phyloP scores from a whole-genome alignment of 805 yeast species.

The Cyberlindnera americana region DNA sequence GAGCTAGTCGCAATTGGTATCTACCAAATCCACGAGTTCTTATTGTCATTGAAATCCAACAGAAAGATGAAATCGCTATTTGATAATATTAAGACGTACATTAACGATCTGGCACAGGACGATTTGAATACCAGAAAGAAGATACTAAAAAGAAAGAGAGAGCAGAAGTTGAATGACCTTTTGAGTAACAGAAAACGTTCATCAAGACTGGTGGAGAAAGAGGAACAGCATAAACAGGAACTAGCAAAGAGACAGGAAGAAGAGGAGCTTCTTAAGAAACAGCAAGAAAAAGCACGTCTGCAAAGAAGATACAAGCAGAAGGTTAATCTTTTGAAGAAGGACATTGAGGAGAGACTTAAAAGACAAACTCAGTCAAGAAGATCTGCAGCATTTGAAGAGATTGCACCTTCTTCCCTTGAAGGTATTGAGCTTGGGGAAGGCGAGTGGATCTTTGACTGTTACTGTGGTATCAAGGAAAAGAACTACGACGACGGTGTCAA shows the following conservation, averaged over 20 bases:
- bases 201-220: constrained; percentile 67
- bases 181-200: constrained; percentile 71
- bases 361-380: constrained; percentile 23
- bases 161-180: constrained; percentile 57
- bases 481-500: constrained; percentile 36
- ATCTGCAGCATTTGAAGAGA: constrained; percentile 28
- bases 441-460: constrained; percentile 37
- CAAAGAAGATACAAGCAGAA: constrained; percentile 28
- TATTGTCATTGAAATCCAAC: constrained; percentile 27
- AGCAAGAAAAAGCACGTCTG: constrained; percentile 35
- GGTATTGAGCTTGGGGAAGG: constrained; percentile 32
- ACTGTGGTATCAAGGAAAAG: constrained; percentile 33
- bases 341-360: constrained; percentile 24
- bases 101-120: constrained; percentile 35
- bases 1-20: constrained; percentile 41
- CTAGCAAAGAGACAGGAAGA: constrained; percentile 37
- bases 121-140: constrained; percentile 54
- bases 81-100: constrained; percentile 29
- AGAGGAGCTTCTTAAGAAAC: constrained; percentile 18
- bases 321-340: constrained; percentile 21
- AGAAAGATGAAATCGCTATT: constrained; percentile 32
- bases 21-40: constrained; percentile 37
- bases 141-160: constrained; percentile 54
- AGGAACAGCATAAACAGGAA: constrained; percentile 48
- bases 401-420: constrained; percentile 16